Percentiles rank a stretch among this genome's conserved stretches.
phyloP scores from a whole-genome alignment of 371 early-diverging fungal genomes.

The Haplosporangium sp. region DNA sequence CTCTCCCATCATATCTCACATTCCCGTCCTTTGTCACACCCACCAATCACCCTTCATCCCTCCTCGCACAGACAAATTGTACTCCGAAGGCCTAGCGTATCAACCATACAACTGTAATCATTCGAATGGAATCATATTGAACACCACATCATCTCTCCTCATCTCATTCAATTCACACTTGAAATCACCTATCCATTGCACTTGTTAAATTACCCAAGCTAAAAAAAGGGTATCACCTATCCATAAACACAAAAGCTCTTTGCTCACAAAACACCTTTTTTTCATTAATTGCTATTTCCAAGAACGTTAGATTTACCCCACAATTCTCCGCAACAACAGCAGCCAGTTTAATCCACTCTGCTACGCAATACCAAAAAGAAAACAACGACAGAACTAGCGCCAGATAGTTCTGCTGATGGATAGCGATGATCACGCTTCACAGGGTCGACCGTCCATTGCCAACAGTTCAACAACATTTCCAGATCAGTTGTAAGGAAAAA shows the following conservation, averaged over 20 bases:
- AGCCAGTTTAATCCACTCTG: neutral
- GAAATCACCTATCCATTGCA: neutral
- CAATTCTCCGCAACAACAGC: neutral
- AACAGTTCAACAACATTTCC: neutral
- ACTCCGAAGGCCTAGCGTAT: too few relatives aligned
- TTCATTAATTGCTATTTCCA: neutral
- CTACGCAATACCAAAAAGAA: neutral
- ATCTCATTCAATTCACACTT: neutral
- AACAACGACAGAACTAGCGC: neutral
- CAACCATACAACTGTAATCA: too few relatives aligned
- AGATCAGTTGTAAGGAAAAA: neutral
- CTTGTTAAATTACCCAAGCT: neutral
- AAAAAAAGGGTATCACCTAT: neutral
- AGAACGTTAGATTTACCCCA: neutral
- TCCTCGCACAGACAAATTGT: neutral
- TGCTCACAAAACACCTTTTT: conserved; percentile 1
- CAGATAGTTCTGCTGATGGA: conserved; percentile 16
- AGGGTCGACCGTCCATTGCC: neutral
- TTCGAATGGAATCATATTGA: too few relatives aligned
- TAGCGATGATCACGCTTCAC: conserved; percentile 8
- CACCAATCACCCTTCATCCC: neutral
- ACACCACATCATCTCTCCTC: neutral
- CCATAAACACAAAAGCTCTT: neutral
- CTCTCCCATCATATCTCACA: too few relatives aligned
- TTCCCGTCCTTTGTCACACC: too few relatives aligned